Conservation (phyloP, 225 moss, liverwort and hornwort species). For the Antitrichia curtipendula region DNA sequence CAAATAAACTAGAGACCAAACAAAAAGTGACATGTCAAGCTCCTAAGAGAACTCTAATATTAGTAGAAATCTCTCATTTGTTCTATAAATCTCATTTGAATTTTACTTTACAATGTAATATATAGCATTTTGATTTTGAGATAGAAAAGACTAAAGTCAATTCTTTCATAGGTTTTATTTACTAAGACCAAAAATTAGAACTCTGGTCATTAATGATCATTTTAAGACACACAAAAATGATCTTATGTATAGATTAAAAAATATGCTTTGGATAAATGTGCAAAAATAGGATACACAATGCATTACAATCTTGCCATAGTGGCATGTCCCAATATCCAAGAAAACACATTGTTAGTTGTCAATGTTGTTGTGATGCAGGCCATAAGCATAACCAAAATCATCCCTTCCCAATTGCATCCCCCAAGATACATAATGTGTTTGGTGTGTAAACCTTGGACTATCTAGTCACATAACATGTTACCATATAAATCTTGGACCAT, state of each 20-base stretch:
- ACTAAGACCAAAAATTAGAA: neutral
- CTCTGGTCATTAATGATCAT: neutral
- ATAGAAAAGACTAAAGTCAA: neutral
- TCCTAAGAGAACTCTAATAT: too few relatives aligned
- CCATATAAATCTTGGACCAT: neutral
- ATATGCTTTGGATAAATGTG: too few relatives aligned
- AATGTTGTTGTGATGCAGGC: neutral
- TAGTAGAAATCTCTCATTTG: neutral
- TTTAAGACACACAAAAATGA: neutral
- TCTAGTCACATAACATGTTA: neutral
- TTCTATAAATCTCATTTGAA: neutral
- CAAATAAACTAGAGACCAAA: neutral
- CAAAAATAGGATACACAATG: neutral
- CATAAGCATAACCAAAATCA: neutral
- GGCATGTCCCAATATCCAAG: neutral
- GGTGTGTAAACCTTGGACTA: neutral
- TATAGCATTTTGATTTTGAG: neutral
- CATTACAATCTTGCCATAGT: neutral
- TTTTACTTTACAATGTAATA: neutral
- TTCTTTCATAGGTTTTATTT: neutral
- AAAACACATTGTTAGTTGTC: neutral
- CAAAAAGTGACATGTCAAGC: neutral
- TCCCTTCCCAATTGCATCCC: too few relatives aligned
- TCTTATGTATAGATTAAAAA: neutral
- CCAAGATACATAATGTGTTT: neutral